Percentiles rank a stretch among this genome's conserved stretches.
phyloP scores from a whole-genome alignment of 768 basidiomycete genomes.

The Hypholoma fasciculare region DNA sequence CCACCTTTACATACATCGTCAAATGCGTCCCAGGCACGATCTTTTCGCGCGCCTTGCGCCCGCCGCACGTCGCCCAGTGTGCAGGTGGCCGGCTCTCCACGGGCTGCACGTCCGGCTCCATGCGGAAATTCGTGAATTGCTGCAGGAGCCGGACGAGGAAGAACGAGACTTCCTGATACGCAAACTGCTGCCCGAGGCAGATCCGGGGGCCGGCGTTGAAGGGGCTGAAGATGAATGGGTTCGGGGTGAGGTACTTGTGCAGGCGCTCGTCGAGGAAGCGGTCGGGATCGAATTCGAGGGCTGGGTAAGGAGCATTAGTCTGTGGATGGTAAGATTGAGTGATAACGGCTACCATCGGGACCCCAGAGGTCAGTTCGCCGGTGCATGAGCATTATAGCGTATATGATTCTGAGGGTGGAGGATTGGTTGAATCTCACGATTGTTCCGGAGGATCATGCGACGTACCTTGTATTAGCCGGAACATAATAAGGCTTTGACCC shows the following conservation, averaged over 20 bases:
- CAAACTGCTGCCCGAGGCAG: slow-evolving; percentile 51
- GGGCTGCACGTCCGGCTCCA: slow-evolving; percentile 38
- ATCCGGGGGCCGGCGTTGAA: slow-evolving; percentile 72
- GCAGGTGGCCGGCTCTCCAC: slow-evolving; percentile 31
- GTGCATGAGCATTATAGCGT: slow-evolving; percentile 60
- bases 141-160: slow-evolving; percentile 55
- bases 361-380: slow-evolving; percentile 67
- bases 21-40: slow-evolving; percentile 32
- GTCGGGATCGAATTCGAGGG: slow-evolving; percentile 50
- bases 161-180: slow-evolving; percentile 57
- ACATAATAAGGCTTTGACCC: slow-evolving; percentile 23
- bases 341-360: slow-evolving; percentile 48
- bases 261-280: slow-evolving; percentile 60
- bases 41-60: slow-evolving; percentile 31
- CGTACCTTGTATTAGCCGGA: slow-evolving; percentile 22
- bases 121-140: slow-evolving; percentile 31
- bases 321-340: too few species aligned
- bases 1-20: slow-evolving; percentile 38
- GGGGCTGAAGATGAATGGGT: slow-evolving; percentile 70
- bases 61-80: slow-evolving; percentile 34
- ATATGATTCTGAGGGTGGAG: slow-evolving; percentile 19
- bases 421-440: too few species aligned
- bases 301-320: slow-evolving; percentile 18
- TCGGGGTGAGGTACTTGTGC: slow-evolving; percentile 52
- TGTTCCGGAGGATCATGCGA: too few species aligned